Evolutionary conservation across 495 filamentous ascomycete species (phyloP).

Genomic region (Usnea hakonensis): DNA sequence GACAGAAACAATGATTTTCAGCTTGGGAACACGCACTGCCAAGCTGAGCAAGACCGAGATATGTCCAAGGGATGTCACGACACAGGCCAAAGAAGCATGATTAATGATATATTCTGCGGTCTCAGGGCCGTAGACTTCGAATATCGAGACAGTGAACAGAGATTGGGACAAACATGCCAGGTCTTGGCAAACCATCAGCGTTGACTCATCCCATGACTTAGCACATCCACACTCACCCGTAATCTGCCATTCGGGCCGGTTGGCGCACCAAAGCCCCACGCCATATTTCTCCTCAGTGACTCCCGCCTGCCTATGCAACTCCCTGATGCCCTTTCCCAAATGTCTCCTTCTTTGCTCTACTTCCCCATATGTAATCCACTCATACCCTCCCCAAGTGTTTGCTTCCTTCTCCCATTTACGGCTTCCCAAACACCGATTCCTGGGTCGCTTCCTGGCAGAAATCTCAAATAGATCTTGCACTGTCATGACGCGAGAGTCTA

Average conservation of each 20-base stretch:
- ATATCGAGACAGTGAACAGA: constrained; percentile 88
- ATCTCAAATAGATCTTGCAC: too few species aligned
- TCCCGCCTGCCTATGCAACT: constrained; percentile 66
- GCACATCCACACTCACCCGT: constrained; percentile 50
- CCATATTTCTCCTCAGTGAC: constrained; percentile 63
- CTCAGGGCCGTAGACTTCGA: constrained; percentile 91
- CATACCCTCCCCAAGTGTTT: constrained; percentile 70
- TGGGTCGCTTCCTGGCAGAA: too few species aligned
- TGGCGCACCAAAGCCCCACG: constrained; percentile 90
- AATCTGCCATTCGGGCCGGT: constrained; percentile 96
- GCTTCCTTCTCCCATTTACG: too few species aligned
- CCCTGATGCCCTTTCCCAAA: constrained; percentile 78
- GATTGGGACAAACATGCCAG: constrained; percentile 82
- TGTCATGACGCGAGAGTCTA: too few species aligned
- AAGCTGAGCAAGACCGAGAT: constrained; percentile 79
- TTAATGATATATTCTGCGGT: constrained; percentile 93
- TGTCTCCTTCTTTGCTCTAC: constrained; percentile 75
- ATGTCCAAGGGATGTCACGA: constrained; percentile 76
- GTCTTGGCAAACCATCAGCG: constrained; percentile 44
- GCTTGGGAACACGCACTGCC: constrained; percentile 61
- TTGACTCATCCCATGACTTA: neutral
- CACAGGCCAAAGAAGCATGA: constrained; percentile 66
- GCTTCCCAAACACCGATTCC: too few species aligned
- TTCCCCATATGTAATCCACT: constrained; percentile 77
- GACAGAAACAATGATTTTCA: constrained; percentile 85